Base-by-base conservation (phyloP, 2,329 filamentous ascomycete genomes). In the Cephalotrichum gorgonifer region DNA sequence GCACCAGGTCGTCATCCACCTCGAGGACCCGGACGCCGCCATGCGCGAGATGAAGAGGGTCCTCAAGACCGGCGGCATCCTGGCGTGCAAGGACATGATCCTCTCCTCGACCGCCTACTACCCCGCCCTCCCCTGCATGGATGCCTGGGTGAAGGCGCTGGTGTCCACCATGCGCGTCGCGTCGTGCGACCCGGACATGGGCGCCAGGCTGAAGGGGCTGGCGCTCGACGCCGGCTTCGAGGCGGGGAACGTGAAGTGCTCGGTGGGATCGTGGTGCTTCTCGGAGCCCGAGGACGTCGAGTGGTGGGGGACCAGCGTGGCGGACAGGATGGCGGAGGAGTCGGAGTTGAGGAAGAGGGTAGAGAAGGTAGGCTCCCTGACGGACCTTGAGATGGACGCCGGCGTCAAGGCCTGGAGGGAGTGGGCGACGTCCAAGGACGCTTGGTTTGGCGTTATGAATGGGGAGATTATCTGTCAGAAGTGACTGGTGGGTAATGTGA, bases 31-130 rank as follows among this genome's bases (percentile, higher is more conserved):
- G 0, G 54, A 60, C 1, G 48, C 56, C 2, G 66, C 68, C 1
- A 51, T 72, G 33, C 48, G 50, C 7, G 70, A 73, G 57, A 68
- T 72, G 62, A 53, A 66, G 3, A 62, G 71, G 1, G 66, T 74
- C 5, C 61, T 70, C 2, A 69, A 64, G 52, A 61, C 65, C 0
- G 70, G 70, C 1, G 71, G 71, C 1, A 52, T 70, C 2, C 53
- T 73, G 1, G 66, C 77, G 48, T 76, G 75, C 77, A 77, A 81
- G 0, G 76, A 79, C 12, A 75, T 75, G 58, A 78, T 74, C 0
- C 76, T 76, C 50, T 78, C 79, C n/a, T 80, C 64, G 3, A 75
- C 59, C 9, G 74, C 31, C 20, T 50, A 38, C 27, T 31, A 41
- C 35, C 48, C 48, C 14, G n/a, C 6, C 20, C 33, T 45, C 1